phyloP scores from a whole-genome alignment of 1,284 basidiomycete genomes.

The Takashimella koratensis region DNA sequence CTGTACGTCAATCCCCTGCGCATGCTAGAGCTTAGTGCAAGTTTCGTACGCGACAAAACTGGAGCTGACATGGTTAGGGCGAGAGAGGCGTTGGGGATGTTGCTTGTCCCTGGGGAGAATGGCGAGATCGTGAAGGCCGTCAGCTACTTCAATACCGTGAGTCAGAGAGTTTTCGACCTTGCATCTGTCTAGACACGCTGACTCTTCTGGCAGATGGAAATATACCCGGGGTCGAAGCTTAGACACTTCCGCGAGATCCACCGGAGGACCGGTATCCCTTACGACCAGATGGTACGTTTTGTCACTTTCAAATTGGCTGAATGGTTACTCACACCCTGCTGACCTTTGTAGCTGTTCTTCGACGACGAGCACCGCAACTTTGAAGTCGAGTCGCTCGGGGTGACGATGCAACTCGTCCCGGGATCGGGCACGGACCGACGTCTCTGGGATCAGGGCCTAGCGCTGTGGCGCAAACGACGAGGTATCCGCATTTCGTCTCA shows the following conservation, averaged over 20 bases:
- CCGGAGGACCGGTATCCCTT: slow-evolving; percentile 72
- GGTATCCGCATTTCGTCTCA: slow-evolving; percentile 2
- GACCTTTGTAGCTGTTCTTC: slow-evolving; percentile 62
- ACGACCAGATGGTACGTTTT: slow-evolving; percentile 74
- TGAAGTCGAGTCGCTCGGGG: slow-evolving; percentile 70
- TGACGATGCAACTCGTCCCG: slow-evolving; percentile 59
- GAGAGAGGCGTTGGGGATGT: slow-evolving; percentile 64
- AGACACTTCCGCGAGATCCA: slow-evolving; percentile 74
- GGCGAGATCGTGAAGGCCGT: slow-evolving; percentile 57
- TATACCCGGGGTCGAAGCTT: slow-evolving; percentile 65
- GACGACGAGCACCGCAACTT: slow-evolving; percentile 74
- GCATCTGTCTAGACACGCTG: background rate
- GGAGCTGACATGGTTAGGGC: slow-evolving; percentile 55
- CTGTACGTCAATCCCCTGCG: slow-evolving; percentile 60
- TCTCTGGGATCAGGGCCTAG: slow-evolving; percentile 31
- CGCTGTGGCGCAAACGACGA: slow-evolving; percentile 31
- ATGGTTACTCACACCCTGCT: too few species aligned
- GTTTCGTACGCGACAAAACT: background rate
- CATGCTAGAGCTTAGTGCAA: background rate
- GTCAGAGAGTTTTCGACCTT: slow-evolving; percentile 1
- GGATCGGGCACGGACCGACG: slow-evolving; percentile 29
- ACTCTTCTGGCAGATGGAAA: background rate
- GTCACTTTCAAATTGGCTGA: too few species aligned
- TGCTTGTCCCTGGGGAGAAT: slow-evolving; percentile 59
- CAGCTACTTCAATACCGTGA: slow-evolving; percentile 63